Conservation (phyloP, 2,329 filamentous ascomycete species). For the Furcasterigmium sp. region DNA sequence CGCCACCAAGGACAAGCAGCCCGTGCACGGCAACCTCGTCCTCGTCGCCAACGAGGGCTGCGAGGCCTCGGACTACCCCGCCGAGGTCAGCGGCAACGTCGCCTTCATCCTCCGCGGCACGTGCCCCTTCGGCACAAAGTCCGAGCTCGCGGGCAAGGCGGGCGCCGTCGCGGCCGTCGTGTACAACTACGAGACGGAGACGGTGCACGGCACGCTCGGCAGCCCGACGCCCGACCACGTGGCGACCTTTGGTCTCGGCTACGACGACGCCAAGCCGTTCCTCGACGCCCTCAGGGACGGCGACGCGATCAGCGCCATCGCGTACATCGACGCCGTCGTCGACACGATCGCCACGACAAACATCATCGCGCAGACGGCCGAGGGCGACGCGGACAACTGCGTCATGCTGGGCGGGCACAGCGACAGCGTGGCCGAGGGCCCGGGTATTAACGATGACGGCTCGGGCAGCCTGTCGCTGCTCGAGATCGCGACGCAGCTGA, state of each 20-base stretch:
- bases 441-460: constrained; percentile 76
- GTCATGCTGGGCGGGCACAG: constrained; percentile 62
- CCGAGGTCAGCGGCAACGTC: constrained; percentile 54
- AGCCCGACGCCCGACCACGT: constrained; percentile 53
- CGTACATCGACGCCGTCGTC: constrained; percentile 55
- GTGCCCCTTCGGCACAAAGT: constrained; percentile 70
- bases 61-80: constrained; percentile 56
- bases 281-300: constrained; percentile 48
- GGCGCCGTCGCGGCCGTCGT: constrained; percentile 68
- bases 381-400: constrained; percentile 56
- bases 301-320: constrained; percentile 44
- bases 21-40: constrained; percentile 55
- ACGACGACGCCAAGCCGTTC: constrained; percentile 52
- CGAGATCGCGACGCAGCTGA: constrained; percentile 56
- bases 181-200: constrained; percentile 65
- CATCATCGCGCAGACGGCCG: constrained; percentile 56
- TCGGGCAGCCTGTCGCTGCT: constrained; percentile 59
- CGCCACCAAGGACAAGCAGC: constrained; percentile 53
- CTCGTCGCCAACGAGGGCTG: constrained; percentile 61
- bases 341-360: constrained; percentile 50
- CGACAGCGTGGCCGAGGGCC: constrained; percentile 57
- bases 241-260: constrained; percentile 63
- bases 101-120: constrained; percentile 65
- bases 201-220: constrained; percentile 64
- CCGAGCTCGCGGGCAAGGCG: constrained; percentile 59